Evolutionary conservation across 306 rosid genomes (phyloP).

Genomic region (Psophocarpus tetragonolobus): DNA sequence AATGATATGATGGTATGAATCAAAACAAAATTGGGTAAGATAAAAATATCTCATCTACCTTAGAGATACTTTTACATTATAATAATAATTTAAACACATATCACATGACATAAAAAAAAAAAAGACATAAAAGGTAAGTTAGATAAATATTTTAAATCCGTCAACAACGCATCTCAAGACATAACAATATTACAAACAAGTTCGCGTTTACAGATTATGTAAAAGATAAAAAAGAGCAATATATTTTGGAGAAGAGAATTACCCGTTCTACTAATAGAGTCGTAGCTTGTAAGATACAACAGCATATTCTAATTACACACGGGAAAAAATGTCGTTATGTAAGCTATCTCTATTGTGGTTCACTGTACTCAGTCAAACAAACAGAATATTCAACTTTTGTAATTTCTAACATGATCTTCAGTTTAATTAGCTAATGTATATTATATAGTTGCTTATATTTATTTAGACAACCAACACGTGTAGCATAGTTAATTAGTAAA

Average conservation of each 20-base stretch:
- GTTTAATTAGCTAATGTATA: too few species aligned
- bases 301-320: background rate
- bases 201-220: background rate
- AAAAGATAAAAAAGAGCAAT: background rate
- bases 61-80: too few species aligned
- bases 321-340: background rate
- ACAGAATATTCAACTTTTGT: background rate
- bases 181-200: background rate
- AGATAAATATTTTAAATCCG: too few species aligned
- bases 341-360: background rate
- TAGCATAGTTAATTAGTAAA: too few species aligned
- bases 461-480: background rate
- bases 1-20: too few species aligned
- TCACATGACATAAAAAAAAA: too few species aligned
- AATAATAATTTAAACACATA: too few species aligned
- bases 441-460: background rate
- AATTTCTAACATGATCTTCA: background rate
- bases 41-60: too few species aligned
- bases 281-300: background rate
- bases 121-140: too few species aligned
- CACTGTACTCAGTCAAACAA: background rate
- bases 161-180: too few species aligned
- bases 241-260: background rate
- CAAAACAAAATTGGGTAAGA: too few species aligned
- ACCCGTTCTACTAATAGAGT: background rate